Conservation (phyloP, 768 basidiomycete genomes). For the Pleurotus cornucopiae region DNA sequence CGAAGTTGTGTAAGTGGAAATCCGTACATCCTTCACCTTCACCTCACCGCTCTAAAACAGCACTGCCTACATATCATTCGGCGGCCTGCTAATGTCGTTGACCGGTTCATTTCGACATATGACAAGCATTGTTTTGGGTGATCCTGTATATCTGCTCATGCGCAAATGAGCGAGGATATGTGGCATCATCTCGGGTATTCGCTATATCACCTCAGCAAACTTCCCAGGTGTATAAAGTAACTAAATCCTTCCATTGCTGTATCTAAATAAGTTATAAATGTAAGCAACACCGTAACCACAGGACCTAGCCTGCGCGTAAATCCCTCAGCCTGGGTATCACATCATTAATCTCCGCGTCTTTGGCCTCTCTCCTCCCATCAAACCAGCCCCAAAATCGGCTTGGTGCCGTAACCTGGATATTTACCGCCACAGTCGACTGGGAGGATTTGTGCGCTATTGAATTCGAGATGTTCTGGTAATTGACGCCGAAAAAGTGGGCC, state of each 20-base stretch:
- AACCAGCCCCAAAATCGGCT: constrained; percentile 36
- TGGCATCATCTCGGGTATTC: not conserved
- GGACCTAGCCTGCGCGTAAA: constrained; percentile 28
- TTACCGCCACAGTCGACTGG: constrained; percentile 23
- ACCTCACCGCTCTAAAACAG: constrained; percentile 33
- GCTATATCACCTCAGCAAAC: too few relatives aligned
- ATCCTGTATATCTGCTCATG: constrained; percentile 87
- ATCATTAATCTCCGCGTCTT: constrained; percentile 34
- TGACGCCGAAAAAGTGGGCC: constrained; percentile 54
- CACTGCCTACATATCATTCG: constrained; percentile 95
- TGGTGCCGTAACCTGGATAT: constrained; percentile 31
- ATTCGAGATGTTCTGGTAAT: constrained; percentile 37
- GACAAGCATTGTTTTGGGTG: constrained; percentile 87
- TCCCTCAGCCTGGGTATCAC: constrained; percentile 40
- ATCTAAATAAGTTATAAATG: constrained; percentile 11
- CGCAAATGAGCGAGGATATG: constrained; percentile 47
- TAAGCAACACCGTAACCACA: not conserved
- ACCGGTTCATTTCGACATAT: constrained; percentile 92
- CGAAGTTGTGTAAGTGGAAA: constrained; percentile 76
- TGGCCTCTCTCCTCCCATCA: constrained; percentile 21
- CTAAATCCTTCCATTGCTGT: constrained; percentile 8
- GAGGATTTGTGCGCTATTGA: constrained; percentile 10
- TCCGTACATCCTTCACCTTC: not conserved
- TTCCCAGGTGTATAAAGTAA: constrained; percentile 7
- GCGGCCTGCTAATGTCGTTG: constrained; percentile 91